Conservation (phyloP, 257 asterid genomes). For the Parsonsia alboflavescens region DNA sequence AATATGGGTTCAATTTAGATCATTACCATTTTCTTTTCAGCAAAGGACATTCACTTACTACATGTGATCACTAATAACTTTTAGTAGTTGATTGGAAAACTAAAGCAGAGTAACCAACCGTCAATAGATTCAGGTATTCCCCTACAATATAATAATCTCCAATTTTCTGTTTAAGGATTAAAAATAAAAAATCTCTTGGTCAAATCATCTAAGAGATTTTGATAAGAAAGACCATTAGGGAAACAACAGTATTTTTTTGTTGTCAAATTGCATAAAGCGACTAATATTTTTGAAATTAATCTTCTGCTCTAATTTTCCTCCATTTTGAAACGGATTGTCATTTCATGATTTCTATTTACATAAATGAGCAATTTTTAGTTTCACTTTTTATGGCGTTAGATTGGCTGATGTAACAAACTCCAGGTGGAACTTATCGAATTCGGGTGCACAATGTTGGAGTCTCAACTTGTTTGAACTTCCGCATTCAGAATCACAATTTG, state of each 20-base stretch:
- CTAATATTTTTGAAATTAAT: too few relatives aligned
- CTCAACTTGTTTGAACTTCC: conserved; percentile 79
- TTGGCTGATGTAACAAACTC: conserved; percentile 9
- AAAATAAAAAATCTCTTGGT: too few relatives aligned
- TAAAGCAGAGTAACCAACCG: neutral
- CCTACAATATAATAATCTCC: too few relatives aligned
- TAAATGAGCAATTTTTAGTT: neutral
- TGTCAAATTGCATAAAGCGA: too few relatives aligned
- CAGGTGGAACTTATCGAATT: conserved; percentile 86
- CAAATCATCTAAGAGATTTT: too few relatives aligned
- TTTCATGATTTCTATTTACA: neutral
- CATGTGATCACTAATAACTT: neutral
- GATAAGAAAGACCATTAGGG: too few relatives aligned
- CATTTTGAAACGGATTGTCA: too few relatives aligned
- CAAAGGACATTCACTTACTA: neutral
- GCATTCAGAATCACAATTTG: conserved; percentile 80
- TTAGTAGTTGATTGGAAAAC: neutral
- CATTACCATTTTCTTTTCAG: neutral
- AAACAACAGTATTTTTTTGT: too few relatives aligned
- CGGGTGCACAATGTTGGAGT: conserved; percentile 88
- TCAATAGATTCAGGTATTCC: too few relatives aligned
- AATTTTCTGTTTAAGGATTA: too few relatives aligned
- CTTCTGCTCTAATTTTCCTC: too few relatives aligned
- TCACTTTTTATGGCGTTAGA: neutral
- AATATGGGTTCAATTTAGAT: neutral